These are phyloP conservation scores for Talaromyces thailandensis DNA, from an alignment of 495 filamentous ascomycete species.

Conservation along the genomic window DNA sequence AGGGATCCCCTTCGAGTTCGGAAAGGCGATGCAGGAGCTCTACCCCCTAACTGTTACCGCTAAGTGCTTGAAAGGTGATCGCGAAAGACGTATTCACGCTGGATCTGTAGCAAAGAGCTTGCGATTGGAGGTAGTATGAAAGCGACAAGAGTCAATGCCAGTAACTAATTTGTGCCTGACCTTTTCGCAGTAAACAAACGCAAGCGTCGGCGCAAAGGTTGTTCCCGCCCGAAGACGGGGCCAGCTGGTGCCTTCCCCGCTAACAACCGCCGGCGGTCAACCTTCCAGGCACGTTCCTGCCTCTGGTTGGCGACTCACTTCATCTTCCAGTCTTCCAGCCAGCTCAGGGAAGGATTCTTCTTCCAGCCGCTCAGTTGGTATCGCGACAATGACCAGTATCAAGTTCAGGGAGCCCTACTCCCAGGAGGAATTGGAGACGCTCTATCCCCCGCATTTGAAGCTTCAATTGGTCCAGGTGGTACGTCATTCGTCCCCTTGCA, in stretches of 20 bases:
- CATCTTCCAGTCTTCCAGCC: background rate
- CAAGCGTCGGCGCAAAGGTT: background rate
- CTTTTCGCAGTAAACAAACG: background rate
- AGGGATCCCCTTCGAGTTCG: background rate
- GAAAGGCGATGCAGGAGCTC: background rate
- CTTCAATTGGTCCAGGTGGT: slow-evolving; percentile 85
- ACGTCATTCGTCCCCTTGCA: slow-evolving; percentile 17
- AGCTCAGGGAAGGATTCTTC: background rate
- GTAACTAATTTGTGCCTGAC: background rate
- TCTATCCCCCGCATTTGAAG: slow-evolving; percentile 74
- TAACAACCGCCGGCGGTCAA: background rate
- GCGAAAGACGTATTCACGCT: background rate
- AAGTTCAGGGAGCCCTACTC: slow-evolving; percentile 68
- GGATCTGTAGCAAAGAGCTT: background rate
- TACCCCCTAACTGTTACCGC: background rate
- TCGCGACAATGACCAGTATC: slow-evolving; percentile 61
- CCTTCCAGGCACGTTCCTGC: background rate
- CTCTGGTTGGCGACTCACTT: background rate
- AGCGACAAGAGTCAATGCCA: background rate
- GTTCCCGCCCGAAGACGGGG: background rate
- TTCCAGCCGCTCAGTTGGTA: background rate
- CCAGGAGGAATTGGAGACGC: slow-evolving; percentile 64
- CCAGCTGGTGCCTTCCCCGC: background rate
- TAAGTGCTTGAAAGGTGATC: background rate
- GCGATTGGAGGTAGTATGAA: background rate